Evolutionary conservation across 257 asterid genomes (phyloP).

Genomic region (Lavandula angustifolia): DNA sequence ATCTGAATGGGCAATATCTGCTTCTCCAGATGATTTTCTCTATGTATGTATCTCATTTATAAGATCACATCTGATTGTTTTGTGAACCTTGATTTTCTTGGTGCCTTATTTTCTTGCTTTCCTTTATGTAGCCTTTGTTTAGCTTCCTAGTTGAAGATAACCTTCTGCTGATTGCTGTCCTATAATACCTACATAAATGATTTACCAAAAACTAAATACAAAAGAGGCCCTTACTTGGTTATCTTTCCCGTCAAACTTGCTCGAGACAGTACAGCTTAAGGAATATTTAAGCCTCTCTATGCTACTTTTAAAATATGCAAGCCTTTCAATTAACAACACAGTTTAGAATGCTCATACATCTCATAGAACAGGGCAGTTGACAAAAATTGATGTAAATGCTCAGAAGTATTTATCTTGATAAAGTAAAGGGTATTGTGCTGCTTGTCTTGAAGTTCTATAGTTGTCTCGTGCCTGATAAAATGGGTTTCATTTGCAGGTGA

Average conservation of each 20-base stretch:
- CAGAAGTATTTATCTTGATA: not conserved
- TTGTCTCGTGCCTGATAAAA: conserved; percentile 8
- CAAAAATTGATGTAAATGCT: conserved; percentile 12
- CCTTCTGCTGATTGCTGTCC: conserved; percentile 8
- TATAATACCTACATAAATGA: conserved; percentile 5
- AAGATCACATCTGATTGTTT: conserved; percentile 20
- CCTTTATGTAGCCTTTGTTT: conserved; percentile 4
- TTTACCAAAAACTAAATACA: not conserved
- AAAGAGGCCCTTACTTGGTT: not conserved
- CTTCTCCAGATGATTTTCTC: conserved; percentile 78
- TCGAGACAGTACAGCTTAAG: conserved; percentile 4
- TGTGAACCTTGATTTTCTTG: conserved; percentile 18
- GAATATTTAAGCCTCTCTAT: conserved; percentile 10
- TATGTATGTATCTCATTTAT: conserved; percentile 53
- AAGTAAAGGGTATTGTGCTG: conserved; percentile 3
- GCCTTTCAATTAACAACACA: conserved; percentile 6
- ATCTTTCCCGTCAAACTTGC: conserved; percentile 1
- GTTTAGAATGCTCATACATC: conserved; percentile 1
- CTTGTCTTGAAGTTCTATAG: conserved; percentile 5
- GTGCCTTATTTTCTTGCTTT: not conserved
- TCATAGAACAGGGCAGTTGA: not conserved
- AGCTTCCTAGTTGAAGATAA: conserved; percentile 25
- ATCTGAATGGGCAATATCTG: conserved; percentile 86
- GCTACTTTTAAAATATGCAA: conserved; percentile 9
- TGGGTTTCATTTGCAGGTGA: conserved; percentile 52